Evolutionary conservation across 2,329 filamentous ascomycete species (phyloP), one percentile per base, ranked within the genome.

Genomic region (Juglanconis sp.): DNA sequence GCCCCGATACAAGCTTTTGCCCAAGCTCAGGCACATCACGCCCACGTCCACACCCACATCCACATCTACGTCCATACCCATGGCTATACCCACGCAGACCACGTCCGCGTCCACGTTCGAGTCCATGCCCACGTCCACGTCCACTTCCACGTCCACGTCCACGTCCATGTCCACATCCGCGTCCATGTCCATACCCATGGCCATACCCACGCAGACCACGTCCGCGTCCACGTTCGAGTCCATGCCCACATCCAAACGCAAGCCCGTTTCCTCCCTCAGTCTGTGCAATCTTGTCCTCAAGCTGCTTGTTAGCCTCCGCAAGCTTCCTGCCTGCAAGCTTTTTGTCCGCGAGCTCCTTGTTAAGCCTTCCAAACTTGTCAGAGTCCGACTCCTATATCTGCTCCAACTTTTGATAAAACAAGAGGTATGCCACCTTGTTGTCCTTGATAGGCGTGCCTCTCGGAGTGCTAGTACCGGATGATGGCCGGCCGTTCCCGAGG

Each of bases 391-490:
- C 40, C 48, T 63, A 63, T 34, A 57, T 59, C 47, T 57, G 55
- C 35, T 57, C 35, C 31, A 48, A 48, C 46, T 48, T 30, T 78
- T 97, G 89, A 74, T 99, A 99, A 77, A 99, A 96, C 70, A 99
- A 78, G 66, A 99, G 86, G 76, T 99, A 99, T 4, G 95, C 95
- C 61, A 97, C 94, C 81, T 96, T 96, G 81, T 94, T 96, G 75
- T 91, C 92, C 73, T 85, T 81, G 72, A 79, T 64, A 74, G 86
- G 74, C 76, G 85, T 81, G 69, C 80, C 65, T 78, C 85, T 81
- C 77, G 80, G 75, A 75, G 78, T 76, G 69, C 79, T 77, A 74
- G 65, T 77, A 75, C 36, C 79, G 51, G 74, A 76, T 49, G 81
- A 81, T 13, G 38, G n/a, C 31, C 78, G 80, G 44, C 88, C 89